Evolutionary conservation across 345 rosid species (phyloP).

Genomic region (Camelina hispida): DNA sequence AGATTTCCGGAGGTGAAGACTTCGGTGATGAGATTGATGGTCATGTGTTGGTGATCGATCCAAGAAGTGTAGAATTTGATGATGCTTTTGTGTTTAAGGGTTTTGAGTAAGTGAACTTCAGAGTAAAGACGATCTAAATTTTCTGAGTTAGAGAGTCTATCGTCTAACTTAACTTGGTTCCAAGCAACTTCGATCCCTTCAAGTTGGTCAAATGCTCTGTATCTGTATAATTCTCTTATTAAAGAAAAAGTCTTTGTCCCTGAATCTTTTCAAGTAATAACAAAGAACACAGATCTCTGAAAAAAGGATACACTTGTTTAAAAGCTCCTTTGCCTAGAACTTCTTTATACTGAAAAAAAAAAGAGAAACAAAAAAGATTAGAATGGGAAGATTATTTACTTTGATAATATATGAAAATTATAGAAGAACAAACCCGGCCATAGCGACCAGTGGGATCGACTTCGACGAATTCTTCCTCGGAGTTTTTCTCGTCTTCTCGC

Average conservation of each 20-base stretch:
- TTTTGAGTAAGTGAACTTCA: constrained; percentile 89
- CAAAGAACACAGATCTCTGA: constrained; percentile 23
- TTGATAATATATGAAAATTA: neutral
- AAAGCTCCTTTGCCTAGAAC: constrained; percentile 96
- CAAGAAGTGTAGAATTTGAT: constrained; percentile 85
- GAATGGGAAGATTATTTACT: neutral
- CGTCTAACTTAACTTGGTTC: constrained; percentile 84
- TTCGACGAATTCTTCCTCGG: constrained; percentile 76
- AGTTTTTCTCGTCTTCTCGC: constrained; percentile 61
- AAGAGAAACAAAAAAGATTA: constrained; percentile 8
- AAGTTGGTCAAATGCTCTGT: constrained; percentile 87
- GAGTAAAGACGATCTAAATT: constrained; percentile 87
- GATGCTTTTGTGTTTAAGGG: constrained; percentile 90
- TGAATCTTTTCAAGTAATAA: neutral
- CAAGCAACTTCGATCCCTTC: constrained; percentile 99
- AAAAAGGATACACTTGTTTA: constrained; percentile 96
- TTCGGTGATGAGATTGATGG: constrained; percentile 94
- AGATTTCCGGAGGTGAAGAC: constrained; percentile 92
- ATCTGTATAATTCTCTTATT: constrained; percentile 60
- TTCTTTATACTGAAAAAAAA: constrained; percentile 76
- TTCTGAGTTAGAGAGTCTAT: constrained; percentile 69
- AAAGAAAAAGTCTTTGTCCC: constrained; percentile 44
- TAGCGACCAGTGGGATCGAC: constrained; percentile 90
- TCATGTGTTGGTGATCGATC: constrained; percentile 76
- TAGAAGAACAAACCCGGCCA: constrained; percentile 68